Evolutionary conservation across 164 flowering plant genomes (phyloP), one percentile per base, ranked within the genome.

Genomic region (Magnolia kwangsiensis): DNA sequence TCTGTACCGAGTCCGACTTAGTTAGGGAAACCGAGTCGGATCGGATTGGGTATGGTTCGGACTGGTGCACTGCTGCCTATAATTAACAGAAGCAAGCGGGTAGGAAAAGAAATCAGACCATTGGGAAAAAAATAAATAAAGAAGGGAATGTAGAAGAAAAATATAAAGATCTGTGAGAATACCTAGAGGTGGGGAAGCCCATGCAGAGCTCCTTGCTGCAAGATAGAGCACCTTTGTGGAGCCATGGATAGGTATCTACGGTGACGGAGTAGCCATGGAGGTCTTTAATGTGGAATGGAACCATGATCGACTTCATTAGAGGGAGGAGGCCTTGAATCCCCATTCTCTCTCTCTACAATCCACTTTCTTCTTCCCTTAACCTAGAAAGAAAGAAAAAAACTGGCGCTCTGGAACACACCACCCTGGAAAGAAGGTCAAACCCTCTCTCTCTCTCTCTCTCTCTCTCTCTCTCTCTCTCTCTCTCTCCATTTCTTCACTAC

Each of bases 241-340:
- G 97, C 98, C 99, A 96, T 58, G 99, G 94, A 82, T 96, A 96
- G 59, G 97, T 92, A 65, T 96, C 98, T 24, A 96, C 87, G 50
- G 99, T 98, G 1, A 94, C 98, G 50, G 63, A 75, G 74, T 85
- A 87, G 29, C 97, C 99, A 55, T 85, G 73, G 7, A 96, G 80
- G 1, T 96, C 98, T 80, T 89, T 90, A 16, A 94, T 84, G 85
- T 94, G 93, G 65, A 90, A 81, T 8, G 99, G 95, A 16, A 75
- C 78, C 98, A 96, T 94, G 58, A 88, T 91, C 51, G 99, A 94
- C 81, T 94, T 94, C 84, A 96, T 69, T 20, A 87, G 89, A 7
- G 99, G 98, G 65, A 96, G 81, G 19, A 96, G 89, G 63, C 99
- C 99, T 49, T 89, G 95, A 37, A 96, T 96, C 72, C 98, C 99